Percentiles rank a stretch among this genome's conserved stretches.
Evolutionary conservation across 495 filamentous ascomycete genomes (phyloP).

Genomic region (Chaetomium tenue): DNA sequence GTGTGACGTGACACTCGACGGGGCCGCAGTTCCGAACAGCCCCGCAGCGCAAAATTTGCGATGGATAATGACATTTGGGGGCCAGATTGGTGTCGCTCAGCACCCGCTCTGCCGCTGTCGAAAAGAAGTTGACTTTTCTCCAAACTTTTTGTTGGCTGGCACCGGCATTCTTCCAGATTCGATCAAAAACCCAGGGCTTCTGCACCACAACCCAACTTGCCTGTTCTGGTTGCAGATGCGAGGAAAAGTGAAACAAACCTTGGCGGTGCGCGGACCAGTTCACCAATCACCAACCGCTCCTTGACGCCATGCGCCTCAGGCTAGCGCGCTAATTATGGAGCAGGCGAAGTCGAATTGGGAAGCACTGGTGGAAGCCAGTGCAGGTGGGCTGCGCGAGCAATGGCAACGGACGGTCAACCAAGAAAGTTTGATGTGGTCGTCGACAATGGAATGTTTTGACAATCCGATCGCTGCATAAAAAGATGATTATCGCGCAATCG

Average conservation of each 20-base stretch:
- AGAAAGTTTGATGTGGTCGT: no score
- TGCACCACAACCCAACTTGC: not conserved
- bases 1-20: not conserved
- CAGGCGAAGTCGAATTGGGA: not conserved
- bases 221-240: not conserved
- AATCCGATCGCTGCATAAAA: no score
- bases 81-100: not conserved
- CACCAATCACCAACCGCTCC: conserved; percentile 13
- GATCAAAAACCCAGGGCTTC: not conserved
- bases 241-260: not conserved
- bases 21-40: conserved; percentile 1
- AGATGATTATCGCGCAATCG: no score
- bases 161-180: not conserved
- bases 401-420: no score
- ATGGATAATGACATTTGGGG: not conserved
- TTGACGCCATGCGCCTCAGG: conserved; percentile 17
- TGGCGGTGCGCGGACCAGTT: conserved; percentile 12
- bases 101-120: no score
- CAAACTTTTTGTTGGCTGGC: not conserved
- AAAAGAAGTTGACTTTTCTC: no score
- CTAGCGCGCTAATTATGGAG: conserved; percentile 20
- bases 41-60: conserved; percentile 1
- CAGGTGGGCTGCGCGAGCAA: no score
- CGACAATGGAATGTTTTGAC: no score
- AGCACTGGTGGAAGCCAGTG: not conserved